Conservation (phyloP, 2,329 filamentous ascomycete species). For the Diaporthe caulivora region DNA sequence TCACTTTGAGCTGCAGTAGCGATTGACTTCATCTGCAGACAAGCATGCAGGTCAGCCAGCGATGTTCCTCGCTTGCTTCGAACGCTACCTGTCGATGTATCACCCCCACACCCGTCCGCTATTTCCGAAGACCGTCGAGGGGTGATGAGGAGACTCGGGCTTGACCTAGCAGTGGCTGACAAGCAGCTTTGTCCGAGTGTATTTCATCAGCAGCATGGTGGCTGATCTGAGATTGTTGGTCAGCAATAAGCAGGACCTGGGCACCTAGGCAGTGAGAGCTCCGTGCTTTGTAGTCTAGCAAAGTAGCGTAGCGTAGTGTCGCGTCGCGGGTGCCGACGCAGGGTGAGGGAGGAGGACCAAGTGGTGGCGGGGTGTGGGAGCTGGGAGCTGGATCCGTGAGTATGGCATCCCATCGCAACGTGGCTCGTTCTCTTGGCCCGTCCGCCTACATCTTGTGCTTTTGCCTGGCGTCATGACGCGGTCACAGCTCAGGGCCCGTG, state of each 20-base stretch:
- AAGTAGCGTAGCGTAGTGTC: constrained; percentile 11
- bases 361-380: constrained; percentile 3
- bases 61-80: constrained; percentile 16
- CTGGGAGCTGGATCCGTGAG: neutral
- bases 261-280: constrained; percentile 1
- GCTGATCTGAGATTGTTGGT: constrained; percentile 29
- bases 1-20: constrained; percentile 42
- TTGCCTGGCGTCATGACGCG: constrained; percentile 22
- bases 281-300: neutral
- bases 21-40: constrained; percentile 35
- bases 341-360: constrained; percentile 16
- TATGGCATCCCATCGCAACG: constrained; percentile 34
- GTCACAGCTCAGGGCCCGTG: constrained; percentile 7
- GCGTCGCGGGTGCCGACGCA: constrained; percentile 23
- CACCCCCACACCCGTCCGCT: constrained; percentile 35
- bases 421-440: constrained; percentile 32
- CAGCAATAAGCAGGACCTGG: neutral
- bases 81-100: constrained; percentile 29
- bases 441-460: constrained; percentile 2
- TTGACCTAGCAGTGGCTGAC: constrained; percentile 32
- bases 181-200: constrained; percentile 23
- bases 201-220: neutral
- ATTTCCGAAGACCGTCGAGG: constrained; percentile 35
- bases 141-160: constrained; percentile 18
- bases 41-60: constrained; percentile 37